phyloP scores from a whole-genome alignment of 495 filamentous ascomycete genomes.

The Trichodelitschia bisporula region DNA sequence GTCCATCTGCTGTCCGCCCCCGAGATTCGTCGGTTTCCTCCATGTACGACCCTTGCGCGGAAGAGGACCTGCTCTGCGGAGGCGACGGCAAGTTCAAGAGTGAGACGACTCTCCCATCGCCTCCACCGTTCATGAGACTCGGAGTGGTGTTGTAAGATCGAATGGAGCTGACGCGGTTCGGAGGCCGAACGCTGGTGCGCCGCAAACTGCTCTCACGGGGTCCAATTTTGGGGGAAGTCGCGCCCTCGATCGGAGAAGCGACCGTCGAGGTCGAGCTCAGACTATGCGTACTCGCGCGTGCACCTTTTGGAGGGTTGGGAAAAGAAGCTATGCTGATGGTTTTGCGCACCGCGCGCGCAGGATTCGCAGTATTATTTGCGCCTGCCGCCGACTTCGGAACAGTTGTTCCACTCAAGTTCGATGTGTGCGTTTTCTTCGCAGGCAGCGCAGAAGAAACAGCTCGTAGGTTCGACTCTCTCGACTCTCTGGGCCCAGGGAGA shows the following conservation, averaged over 20 bases:
- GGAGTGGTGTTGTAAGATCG: too few relatives aligned
- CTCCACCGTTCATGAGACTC: constrained; percentile 55
- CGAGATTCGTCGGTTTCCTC: constrained; percentile 22
- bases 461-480: too few relatives aligned
- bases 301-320: constrained; percentile 58
- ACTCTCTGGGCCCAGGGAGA: too few relatives aligned
- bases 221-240: constrained; percentile 2
- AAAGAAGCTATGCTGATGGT: constrained; percentile 81
- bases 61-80: constrained; percentile 72
- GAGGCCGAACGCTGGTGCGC: too few relatives aligned
- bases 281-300: constrained; percentile 21
- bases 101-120: constrained; percentile 45
- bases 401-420: too few relatives aligned
- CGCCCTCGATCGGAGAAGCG: constrained; percentile 5
- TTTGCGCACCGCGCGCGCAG: constrained; percentile 46
- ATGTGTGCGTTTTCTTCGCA: too few relatives aligned
- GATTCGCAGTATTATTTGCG: too few relatives aligned
- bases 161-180: too few relatives aligned
- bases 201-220: not conserved
- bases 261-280: constrained; percentile 32
- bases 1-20: constrained; percentile 9
- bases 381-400: too few relatives aligned
- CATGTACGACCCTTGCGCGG: constrained; percentile 59
- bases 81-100: constrained; percentile 48
- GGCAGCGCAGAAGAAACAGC: too few relatives aligned